Evolutionary conservation across 2,329 filamentous ascomycete genomes (phyloP), one percentile per base, ranked within the genome.

Genomic region (Aspergillus unguis): DNA sequence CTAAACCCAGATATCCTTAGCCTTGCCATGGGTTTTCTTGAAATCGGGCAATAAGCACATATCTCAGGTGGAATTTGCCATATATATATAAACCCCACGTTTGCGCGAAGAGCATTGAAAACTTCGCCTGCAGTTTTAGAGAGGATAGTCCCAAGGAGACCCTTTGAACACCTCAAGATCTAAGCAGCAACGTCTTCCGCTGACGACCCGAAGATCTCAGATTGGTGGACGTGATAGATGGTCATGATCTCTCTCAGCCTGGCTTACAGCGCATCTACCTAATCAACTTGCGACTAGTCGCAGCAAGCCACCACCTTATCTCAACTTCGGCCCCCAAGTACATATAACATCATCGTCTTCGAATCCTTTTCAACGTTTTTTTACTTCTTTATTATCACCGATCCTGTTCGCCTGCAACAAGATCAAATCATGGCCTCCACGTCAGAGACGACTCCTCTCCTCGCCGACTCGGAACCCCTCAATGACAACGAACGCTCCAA

Each of bases 21-120:
- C 50, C 29, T 61, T 44, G 68, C 69, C 2, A 67, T 72, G 70
- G 62, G 58, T 27, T 68, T 69, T 43, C 42, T 72, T 35, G 60
- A 67, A 3, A 59, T 69, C 52, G 64, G 59, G 42, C 58, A 62
- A 50, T 53, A 29, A 44, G 10, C 11, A 26, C 28, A 11, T 17
- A n/a, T 17, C 25, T 28, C 23, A 7, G 1, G 6, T n/a, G 11
- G 8, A 32, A 17, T 25, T 36, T 17, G n/a, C 23, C 25, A 45
- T 31, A 11, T 25, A 10, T 4, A 28, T 26, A 9, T 45, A 9
- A 42, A n/a, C 9, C 26, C 10, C 31, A 40, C 27, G 7, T 23
- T n/a, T 17, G 32, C n/a, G 43, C 32, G 31, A 27, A 31, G n/a
- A 32, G n/a, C 28, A 28, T 10, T 17, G 17, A 17, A 17, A 17